These are phyloP conservation scores for Chlamydomonas sphaeroides DNA, from an alignment of 139 green algal species.

Conservation along the genomic window DNA sequence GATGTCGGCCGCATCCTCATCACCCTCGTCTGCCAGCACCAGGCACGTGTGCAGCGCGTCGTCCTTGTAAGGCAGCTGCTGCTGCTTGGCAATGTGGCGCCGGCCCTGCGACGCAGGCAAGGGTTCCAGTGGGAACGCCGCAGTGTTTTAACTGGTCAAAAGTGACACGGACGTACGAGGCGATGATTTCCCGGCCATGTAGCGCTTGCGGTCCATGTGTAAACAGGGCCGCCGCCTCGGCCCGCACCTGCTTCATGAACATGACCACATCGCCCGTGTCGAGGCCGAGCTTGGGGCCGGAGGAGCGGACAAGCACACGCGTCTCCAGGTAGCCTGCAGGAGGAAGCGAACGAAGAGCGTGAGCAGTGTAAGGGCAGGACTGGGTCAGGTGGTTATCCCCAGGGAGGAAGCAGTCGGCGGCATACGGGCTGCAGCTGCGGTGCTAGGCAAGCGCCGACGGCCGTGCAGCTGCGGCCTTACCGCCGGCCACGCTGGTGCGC, in stretches of 20 bases:
- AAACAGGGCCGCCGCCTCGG: too few relatives aligned
- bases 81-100: constrained; percentile 6
- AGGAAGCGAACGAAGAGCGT: not conserved
- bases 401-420: too few relatives aligned
- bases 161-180: too few relatives aligned
- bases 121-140: too few relatives aligned
- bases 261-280: constrained; percentile 42
- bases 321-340: not conserved
- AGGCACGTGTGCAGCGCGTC: constrained; percentile 17
- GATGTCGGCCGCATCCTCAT: not conserved
- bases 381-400: too few relatives aligned
- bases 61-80: constrained; percentile 28
- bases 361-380: too few relatives aligned
- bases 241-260: constrained; percentile 28
- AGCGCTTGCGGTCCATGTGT: too few relatives aligned
- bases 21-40: not conserved
- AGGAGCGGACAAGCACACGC: constrained; percentile 1
- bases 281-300: not conserved
- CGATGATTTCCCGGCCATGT: too few relatives aligned
- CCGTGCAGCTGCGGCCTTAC: too few relatives aligned
- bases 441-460: too few relatives aligned
- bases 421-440: too few relatives aligned
- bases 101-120: constrained; percentile 31
- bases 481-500: not conserved
- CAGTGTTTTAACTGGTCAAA: too few relatives aligned